Evolutionary conservation across 2,329 filamentous ascomycete species (phyloP), one percentile per base, ranked within the genome.

Genomic region (Fonsecaea monophora): DNA sequence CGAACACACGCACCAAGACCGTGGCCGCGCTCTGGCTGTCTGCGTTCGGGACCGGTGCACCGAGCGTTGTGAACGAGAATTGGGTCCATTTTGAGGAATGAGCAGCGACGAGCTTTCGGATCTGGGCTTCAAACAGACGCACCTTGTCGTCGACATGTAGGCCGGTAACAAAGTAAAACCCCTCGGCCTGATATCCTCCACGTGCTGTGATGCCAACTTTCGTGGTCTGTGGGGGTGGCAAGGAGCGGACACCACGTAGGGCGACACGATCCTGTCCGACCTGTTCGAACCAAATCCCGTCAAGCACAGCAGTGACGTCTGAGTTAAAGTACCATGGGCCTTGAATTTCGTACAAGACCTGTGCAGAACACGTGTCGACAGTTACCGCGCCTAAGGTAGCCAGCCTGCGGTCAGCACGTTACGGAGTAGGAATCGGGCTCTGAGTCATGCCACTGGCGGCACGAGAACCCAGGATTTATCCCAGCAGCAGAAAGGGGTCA

Each of bases 291-390:
- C 78, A 80, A 42, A 86, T 75, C n/a, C 81, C 76, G 55, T 81
- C 76, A 12, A 87, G 75, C 13, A 84, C 72, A 0, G 85, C 85
- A 0, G 82, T 85, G 35, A 87, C 85, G 68, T 87, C 85, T 0
- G 81, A 83, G 75, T 87, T 86, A 77, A 81, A 85, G 73, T 87
- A 87, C 78, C 81, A 82, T 0, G 82, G 82, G 3, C 84, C 84
- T 69, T 85, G 83, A 13, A 85, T 82, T 72, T 86, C 84, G 71
- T 85, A 86, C 1, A 86, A 70, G 2, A 86, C 75, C 67, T 87
- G 85, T 2, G 81, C 82, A 0, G 80, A 81, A 62, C 84, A 82
- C 0, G 84, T 86, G 62, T 85, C 81, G 7, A 82, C 79, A 0
- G 78, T 80, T 18, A 82, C 77, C 2, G 76, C n/a, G n/a, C n/a